Evolutionary conservation across 2,329 filamentous ascomycete genomes (phyloP), one percentile per base, ranked within the genome.

Genomic region (Hypocreales sp.): DNA sequence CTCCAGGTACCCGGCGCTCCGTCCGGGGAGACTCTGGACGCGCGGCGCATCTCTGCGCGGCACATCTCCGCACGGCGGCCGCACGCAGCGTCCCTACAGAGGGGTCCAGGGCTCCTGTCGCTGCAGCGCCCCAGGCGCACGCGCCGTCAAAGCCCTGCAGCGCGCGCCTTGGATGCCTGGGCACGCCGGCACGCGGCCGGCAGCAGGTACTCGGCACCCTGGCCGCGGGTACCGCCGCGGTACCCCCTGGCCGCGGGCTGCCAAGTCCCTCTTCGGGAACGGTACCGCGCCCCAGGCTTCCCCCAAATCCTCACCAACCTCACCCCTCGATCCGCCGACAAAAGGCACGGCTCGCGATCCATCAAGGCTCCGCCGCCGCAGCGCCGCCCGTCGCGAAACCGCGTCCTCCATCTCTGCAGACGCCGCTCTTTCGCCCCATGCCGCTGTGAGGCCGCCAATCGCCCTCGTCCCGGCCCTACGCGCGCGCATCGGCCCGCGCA

Each of bases 401-500:
- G 24, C 27, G 35, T 42, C 35, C 26, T 12, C 50, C 64, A 69
- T 70, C 67, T 62, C 51, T 50, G 41, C 56, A 48, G 53, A 68
- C 62, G 59, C 46, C 55, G 50, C 56, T 56, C 55, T 56, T 60
- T 61, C 44, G 42, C 40, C 47, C 50, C 40, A 59, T 69, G 55
- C 51, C 50, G 55, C 55, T 59, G 50, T 69, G 59, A 59, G 48
- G 40, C 42, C 43, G 35, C 42, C 45, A 50, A 48, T 45, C 53
- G 56, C 56, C 55, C 52, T 55, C 47, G 55, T 53, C 53, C 51
- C 52, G 54, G 46, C 52, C 50, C 48, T 56, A 62, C 58, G 60
- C 63, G 62, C 60, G 58, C 56, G 53, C 55, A 55, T 52, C 54
- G 49, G 39, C 44, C 43, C 47, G 58, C 64, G 64, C 61, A 69